phyloP scores from a whole-genome alignment of 1,139 yeast genomes.

The Blastobotrys persicus region DNA sequence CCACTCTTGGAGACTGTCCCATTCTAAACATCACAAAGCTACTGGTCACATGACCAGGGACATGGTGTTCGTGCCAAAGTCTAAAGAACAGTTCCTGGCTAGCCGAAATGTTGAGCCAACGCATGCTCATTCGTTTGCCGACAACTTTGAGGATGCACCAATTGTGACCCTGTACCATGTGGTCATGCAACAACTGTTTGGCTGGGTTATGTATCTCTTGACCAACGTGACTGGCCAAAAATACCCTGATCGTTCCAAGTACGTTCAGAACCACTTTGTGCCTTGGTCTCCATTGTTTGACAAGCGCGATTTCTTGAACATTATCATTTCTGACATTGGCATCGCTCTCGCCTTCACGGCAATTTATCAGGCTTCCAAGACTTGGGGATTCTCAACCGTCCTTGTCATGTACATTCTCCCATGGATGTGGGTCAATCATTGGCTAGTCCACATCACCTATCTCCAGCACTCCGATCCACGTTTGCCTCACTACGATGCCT shows the following conservation, averaged over 20 bases:
- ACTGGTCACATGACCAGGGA: conserved; percentile 80
- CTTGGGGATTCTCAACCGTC: conserved; percentile 62
- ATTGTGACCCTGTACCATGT: conserved; percentile 54
- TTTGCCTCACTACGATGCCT: conserved; percentile 73
- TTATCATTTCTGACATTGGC: conserved; percentile 72
- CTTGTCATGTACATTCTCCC: conserved; percentile 74
- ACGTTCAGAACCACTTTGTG: conserved; percentile 60
- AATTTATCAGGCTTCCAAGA: conserved; percentile 62
- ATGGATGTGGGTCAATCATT: conserved; percentile 79
- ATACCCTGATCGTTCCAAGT: conserved; percentile 51
- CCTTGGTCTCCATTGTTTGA: conserved; percentile 76
- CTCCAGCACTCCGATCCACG: conserved; percentile 82
- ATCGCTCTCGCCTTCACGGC: conserved; percentile 52
- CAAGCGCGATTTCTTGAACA: conserved; percentile 63
- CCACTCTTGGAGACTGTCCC: conserved; percentile 82
- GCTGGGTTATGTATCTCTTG: conserved; percentile 64
- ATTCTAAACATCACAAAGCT: conserved; percentile 84
- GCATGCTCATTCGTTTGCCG: conserved; percentile 36
- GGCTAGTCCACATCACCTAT: conserved; percentile 84
- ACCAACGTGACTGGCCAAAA: conserved; percentile 78
- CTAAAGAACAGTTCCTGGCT: conserved; percentile 51
- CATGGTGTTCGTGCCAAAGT: conserved; percentile 77
- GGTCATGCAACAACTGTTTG: conserved; percentile 70
- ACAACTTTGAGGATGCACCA: conserved; percentile 73
- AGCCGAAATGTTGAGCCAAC: conserved; percentile 23